These are phyloP conservation scores for Pythium utonaiense DNA, from an alignment of 352 stramenopile genomes.

Conservation along the genomic window DNA sequence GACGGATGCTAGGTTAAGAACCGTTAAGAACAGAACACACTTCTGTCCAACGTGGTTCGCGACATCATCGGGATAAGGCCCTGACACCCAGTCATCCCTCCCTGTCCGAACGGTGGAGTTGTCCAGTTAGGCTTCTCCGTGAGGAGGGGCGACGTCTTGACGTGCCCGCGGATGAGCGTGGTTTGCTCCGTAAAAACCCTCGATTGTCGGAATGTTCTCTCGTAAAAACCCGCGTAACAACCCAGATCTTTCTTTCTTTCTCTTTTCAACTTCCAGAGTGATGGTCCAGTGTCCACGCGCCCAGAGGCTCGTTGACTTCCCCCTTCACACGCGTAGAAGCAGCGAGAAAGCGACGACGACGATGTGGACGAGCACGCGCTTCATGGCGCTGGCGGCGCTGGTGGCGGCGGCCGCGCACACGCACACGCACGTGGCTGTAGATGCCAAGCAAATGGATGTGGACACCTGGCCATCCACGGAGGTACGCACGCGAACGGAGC, in stretches of 20 bases:
- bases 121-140: too few relatives aligned
- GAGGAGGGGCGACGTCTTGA: background rate
- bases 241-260: constrained; percentile 23
- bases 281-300: constrained; percentile 15
- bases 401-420: constrained; percentile 20
- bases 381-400: constrained; percentile 16
- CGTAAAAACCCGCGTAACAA: constrained; percentile 20
- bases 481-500: constrained; percentile 29
- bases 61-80: background rate
- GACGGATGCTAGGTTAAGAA: constrained; percentile 1
- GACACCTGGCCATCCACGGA: constrained; percentile 81
- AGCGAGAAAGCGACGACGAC: background rate
- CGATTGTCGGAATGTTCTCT: background rate
- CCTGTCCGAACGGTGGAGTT: too few relatives aligned
- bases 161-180: background rate
- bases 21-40: constrained; percentile 5
- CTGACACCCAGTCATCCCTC: constrained; percentile 15
- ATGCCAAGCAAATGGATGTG: constrained; percentile 62
- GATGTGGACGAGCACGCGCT: constrained; percentile 21
- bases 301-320: background rate
- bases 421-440: constrained; percentile 17
- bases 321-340: background rate
- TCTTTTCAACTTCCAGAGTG: constrained; percentile 17
- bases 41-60: background rate
- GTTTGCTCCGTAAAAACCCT: constrained; percentile 12